Percentiles rank a stretch among this genome's conserved stretches.
phyloP scores from a whole-genome alignment of 2,329 filamentous ascomycete species.

The Teratosphaeria gauchensis region DNA sequence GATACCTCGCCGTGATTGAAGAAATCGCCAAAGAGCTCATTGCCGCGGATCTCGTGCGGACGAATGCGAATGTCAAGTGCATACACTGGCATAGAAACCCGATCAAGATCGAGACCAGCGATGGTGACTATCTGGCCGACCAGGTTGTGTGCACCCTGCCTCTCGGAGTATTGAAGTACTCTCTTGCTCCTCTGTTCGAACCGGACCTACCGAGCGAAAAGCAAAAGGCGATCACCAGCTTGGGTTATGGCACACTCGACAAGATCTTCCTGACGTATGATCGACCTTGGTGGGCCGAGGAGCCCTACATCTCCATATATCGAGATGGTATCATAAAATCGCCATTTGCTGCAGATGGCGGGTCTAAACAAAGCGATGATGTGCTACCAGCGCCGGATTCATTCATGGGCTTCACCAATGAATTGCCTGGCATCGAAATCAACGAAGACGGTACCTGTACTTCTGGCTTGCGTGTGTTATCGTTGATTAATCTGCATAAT shows the following conservation, averaged over 20 bases:
- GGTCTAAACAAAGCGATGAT: not conserved
- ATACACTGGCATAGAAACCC: slow-evolving; percentile 10
- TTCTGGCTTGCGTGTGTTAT: slow-evolving; percentile 10
- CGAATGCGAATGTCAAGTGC: slow-evolving; percentile 6
- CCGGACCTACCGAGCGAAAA: slow-evolving; percentile 11
- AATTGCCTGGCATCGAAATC: slow-evolving; percentile 13
- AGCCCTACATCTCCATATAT: slow-evolving; percentile 11
- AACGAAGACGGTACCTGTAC: slow-evolving; percentile 6
- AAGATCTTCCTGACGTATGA: slow-evolving; percentile 17
- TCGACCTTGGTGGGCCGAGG: slow-evolving; percentile 13
- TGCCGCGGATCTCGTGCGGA: slow-evolving; percentile 4
- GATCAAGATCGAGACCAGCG: slow-evolving; percentile 7
- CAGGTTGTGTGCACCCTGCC: slow-evolving; percentile 16
- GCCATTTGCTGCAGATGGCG: not conserved
- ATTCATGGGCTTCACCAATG: slow-evolving; percentile 14
- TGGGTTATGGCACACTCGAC: slow-evolving; percentile 19
- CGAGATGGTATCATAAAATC: slow-evolving; percentile 6
- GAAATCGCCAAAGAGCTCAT: slow-evolving; percentile 13
- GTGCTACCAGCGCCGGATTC: slow-evolving; percentile 6
- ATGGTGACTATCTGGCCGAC: slow-evolving; percentile 8
- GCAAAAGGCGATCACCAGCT: slow-evolving; percentile 6
- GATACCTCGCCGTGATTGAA: slow-evolving; percentile 13
- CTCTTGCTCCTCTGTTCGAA: slow-evolving; percentile 8
- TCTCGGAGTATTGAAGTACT: slow-evolving; percentile 14
- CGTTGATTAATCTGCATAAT: slow-evolving; percentile 12